Base-by-base conservation (phyloP, 1,284 basidiomycete genomes). In the Ustilago trichophora region DNA sequence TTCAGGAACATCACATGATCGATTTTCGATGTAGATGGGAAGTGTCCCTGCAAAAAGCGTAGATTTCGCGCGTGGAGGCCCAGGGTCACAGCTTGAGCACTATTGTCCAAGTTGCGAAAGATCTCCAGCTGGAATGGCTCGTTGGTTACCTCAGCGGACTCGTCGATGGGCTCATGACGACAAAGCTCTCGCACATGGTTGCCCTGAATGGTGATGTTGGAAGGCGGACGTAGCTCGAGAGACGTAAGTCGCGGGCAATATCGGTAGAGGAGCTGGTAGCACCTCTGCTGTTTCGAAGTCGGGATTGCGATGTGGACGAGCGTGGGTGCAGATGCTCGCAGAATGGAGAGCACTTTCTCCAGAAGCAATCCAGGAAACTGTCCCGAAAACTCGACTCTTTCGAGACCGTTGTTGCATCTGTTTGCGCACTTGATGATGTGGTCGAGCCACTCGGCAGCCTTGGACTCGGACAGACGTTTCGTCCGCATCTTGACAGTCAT, bases 231-330 rank as follows among this genome's bases (percentile, higher is more conserved):
- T 8, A 29, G 27, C 13, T 29, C 24, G 15, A 66, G 33, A 2
- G 13, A 16, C 12, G 36, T 43, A 4, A 66, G 46, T 3, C 25
- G 38, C 11, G 46, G 51, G 16, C 63, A 66, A 18, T 43, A 35
- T 1, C 40, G 31, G 26, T 51, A 59, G 8, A 66, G 51, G 11
- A 10, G n/a, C 2, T 37, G 10, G 48, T 59, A 59, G 21, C 46
- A 41, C 0, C 2, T 0, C 1, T 9, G 0, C 4, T 48, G 46
- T 6, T 50, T 3, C 1, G 1, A 2, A 0, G 27, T n/a, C 3
- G 50, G 50, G 7, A 65, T 44, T 5, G 21, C 11, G 19, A 65
- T 33, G 24, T 44, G 35, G 22, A 25, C 35, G 19, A 66, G 51
- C n/a, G 33, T 59, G 2, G 21, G 31, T 10, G 44, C 19, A 2